phyloP scores from a whole-genome alignment of 2,329 filamentous ascomycete genomes.

The Trichoderma gracile region DNA sequence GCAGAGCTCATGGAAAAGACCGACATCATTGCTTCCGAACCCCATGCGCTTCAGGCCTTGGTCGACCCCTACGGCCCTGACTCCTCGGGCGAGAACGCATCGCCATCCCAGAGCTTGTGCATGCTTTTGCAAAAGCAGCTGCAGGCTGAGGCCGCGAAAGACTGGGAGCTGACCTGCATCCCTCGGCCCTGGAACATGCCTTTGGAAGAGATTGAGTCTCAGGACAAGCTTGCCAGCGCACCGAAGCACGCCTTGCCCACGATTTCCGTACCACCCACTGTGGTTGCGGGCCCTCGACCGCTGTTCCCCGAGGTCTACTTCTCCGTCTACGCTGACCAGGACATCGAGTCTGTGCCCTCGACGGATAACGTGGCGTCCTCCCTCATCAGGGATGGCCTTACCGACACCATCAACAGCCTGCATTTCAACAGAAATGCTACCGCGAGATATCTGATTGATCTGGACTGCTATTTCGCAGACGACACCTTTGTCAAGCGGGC shows the following conservation, averaged over 20 bases:
- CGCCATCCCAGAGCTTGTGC: slow-evolving; percentile 68
- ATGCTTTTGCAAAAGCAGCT: slow-evolving; percentile 84
- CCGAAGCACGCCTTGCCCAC: slow-evolving; percentile 77
- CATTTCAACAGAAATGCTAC: slow-evolving; percentile 88
- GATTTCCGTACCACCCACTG: slow-evolving; percentile 72
- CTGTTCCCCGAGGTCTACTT: slow-evolving; percentile 93
- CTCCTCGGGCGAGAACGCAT: slow-evolving; percentile 61
- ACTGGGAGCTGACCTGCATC: slow-evolving; percentile 72
- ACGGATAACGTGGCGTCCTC: slow-evolving; percentile 75
- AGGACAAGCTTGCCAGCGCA: slow-evolving; percentile 58
- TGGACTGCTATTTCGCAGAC: slow-evolving; percentile 91
- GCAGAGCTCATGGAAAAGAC: slow-evolving; percentile 86
- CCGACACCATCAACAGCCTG: slow-evolving; percentile 91
- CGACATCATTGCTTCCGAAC: slow-evolving; percentile 87
- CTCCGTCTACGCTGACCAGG: slow-evolving; percentile 86
- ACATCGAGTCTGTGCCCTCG: slow-evolving; percentile 83
- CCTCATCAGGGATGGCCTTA: slow-evolving; percentile 78
- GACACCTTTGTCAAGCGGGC: slow-evolving; percentile 91
- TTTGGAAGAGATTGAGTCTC: slow-evolving; percentile 59
- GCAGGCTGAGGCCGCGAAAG: slow-evolving; percentile 69
- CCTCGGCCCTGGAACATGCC: slow-evolving; percentile 69
- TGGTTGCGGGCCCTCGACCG: slow-evolving; percentile 71
- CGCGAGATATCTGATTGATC: slow-evolving; percentile 86
- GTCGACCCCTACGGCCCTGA: slow-evolving; percentile 81
- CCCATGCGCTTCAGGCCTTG: slow-evolving; percentile 78